Base-by-base conservation (phyloP, 192 early-diverging fungal species). In the Obelidium mucronatum region DNA sequence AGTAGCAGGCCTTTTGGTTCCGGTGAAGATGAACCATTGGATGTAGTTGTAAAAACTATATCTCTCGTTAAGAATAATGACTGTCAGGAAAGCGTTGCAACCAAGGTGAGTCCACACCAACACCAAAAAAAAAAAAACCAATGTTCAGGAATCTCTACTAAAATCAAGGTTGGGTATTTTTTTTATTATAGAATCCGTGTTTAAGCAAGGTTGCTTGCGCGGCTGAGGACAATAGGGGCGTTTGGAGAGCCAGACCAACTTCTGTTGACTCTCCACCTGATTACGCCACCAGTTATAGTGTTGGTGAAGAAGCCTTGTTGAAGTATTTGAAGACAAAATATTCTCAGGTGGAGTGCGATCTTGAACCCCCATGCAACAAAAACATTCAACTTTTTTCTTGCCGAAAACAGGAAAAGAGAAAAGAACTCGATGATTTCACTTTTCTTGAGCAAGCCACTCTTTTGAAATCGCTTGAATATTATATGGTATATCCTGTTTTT, bases 171-270 rank as follows among this genome's bases (percentile, higher is more conserved):
- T n/a, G n/a, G n/a, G n/a, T n/a, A n/a, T n/a, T n/a, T n/a, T n/a
- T n/a, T n/a, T n/a, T n/a, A n/a, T n/a, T n/a, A n/a, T n/a, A n/a
- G n/a, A n/a, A n/a, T n/a, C n/a, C n/a, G n/a, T n/a, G n/a, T n/a
- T n/a, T n/a, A n/a, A 58, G 24, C 55, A 28, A 28, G 15, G 62
- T 64, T 34, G 67, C 67, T 24, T 68, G 67, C 31, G 67, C 67
- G 24, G 67, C 67, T 31, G 67, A 68, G 31, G 44, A 52, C 35
- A 30, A 51, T 30, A 52, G 2, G 8, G 67, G 26, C 28, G 67
- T 68, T 24, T 59, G 56, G 56, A 59, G 24, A 13, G 24, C 51
- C 51, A 52, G 51, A 15, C n/a, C 51, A 52, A 52, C n/a, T 15
- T 13, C 51, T 52, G 51, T 15, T 52, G 13, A 13, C 51, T 52